Conservation (phyloP, 2,329 filamentous ascomycete genomes). For the Taxawa tesnikishii region DNA sequence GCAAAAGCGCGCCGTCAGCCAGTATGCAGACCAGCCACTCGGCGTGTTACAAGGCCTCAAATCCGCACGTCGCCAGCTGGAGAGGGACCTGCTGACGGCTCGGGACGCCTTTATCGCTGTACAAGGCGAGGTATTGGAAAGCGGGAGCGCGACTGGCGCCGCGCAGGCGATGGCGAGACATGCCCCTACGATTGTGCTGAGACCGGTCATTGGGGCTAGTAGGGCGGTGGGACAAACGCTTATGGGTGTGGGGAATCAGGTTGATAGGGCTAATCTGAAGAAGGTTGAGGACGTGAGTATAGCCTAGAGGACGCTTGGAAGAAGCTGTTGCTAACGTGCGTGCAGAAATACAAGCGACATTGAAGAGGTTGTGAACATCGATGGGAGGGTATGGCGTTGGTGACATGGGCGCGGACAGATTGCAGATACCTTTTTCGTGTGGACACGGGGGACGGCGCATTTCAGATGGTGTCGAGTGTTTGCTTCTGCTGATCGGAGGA, state of each 20-base stretch:
- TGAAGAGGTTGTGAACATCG: too few relatives aligned
- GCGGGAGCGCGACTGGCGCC: constrained; percentile 65
- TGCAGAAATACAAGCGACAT: background rate
- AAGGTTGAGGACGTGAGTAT: constrained; percentile 77
- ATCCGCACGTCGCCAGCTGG: constrained; percentile 69
- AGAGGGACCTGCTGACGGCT: constrained; percentile 76
- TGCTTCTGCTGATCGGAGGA: too few relatives aligned
- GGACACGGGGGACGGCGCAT: too few relatives aligned
- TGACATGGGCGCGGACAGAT: too few relatives aligned
- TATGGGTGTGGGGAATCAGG: constrained; percentile 79
- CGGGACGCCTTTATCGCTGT: constrained; percentile 90
- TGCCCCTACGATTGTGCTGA: constrained; percentile 84
- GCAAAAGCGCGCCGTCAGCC: constrained; percentile 66
- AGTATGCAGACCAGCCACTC: constrained; percentile 89
- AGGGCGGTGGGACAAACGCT: constrained; percentile 82
- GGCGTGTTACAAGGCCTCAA: constrained; percentile 77
- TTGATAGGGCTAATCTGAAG: constrained; percentile 72
- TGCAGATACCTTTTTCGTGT: too few relatives aligned
- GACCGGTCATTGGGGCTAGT: constrained; percentile 80
- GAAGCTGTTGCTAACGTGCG: background rate
- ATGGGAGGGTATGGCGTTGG: too few relatives aligned
- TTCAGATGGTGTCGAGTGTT: too few relatives aligned
- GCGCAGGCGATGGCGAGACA: constrained; percentile 66
- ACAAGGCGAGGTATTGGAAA: constrained; percentile 82
- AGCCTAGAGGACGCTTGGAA: background rate